A percentile compares a stretch with the other conserved stretches of the same genome.
Conservation (phyloP, 805 yeast genomes). For the Ogataea trehalophila region DNA sequence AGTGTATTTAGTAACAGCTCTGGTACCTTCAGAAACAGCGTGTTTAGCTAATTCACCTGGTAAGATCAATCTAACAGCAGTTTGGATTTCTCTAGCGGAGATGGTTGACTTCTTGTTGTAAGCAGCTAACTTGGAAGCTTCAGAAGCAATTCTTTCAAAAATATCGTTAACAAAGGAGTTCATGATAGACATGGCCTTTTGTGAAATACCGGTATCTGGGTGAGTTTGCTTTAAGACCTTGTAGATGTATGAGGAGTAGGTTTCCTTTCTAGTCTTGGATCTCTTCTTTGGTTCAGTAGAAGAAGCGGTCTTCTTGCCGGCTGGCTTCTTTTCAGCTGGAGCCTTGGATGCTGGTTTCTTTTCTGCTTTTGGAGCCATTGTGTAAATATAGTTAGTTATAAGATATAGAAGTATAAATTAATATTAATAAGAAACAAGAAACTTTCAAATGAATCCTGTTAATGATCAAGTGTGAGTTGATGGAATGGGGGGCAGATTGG, state of each 20-base stretch:
- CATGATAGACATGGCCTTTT: constrained; percentile 97
- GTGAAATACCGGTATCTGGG: constrained; percentile 99
- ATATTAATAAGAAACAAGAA: not conserved
- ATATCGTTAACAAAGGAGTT: constrained; percentile 97
- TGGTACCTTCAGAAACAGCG: constrained; percentile 97
- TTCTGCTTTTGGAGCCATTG: constrained; percentile 64
- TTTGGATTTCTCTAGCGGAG: constrained; percentile 96
- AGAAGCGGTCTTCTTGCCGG: constrained; percentile 87
- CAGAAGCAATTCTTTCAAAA: constrained; percentile 96
- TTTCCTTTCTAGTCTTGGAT: constrained; percentile 94
- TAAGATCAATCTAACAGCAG: constrained; percentile 93
- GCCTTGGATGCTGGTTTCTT: constrained; percentile 87
- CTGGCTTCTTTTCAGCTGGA: constrained; percentile 93
- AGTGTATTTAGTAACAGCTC: constrained; percentile 95
- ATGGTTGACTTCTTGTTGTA: constrained; percentile 98
- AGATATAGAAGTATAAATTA: not conserved
- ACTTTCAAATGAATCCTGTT: not conserved
- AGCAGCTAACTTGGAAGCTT: constrained; percentile 97
- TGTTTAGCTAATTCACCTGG: constrained; percentile 98
- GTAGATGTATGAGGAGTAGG: constrained; percentile 97
- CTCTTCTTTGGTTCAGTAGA: constrained; percentile 84
- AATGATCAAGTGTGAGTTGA: not conserved
- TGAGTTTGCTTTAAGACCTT: constrained; percentile 98
- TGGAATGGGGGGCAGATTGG: too few relatives aligned
- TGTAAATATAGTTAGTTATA: constrained; percentile 16